Conservation (phyloP, 2,329 filamentous ascomycete genomes). For the Cytospora chrysosperma region DNA sequence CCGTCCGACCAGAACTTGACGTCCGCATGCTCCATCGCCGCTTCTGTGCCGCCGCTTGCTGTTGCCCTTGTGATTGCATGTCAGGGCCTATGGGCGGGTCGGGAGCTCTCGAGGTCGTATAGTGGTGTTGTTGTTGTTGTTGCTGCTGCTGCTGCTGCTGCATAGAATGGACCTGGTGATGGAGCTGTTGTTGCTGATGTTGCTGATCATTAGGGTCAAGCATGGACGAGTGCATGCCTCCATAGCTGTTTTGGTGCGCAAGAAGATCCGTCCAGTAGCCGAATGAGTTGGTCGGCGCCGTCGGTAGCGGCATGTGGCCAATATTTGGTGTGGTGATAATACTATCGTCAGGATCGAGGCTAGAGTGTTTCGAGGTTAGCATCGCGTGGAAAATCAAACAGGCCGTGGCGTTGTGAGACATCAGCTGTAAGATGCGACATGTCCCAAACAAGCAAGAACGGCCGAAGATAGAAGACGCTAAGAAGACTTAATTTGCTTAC, state of each 20-base stretch:
- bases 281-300: conserved; percentile 23
- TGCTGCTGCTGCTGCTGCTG: too few relatives aligned
- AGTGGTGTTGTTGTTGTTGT: too few relatives aligned
- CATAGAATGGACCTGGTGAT: conserved; percentile 10
- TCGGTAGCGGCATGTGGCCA: conserved; percentile 21
- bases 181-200: conserved; percentile 6
- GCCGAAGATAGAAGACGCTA: not conserved
- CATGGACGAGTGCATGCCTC: conserved; percentile 20
- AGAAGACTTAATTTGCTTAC: conserved; percentile 4
- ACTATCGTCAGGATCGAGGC: conserved; percentile 24
- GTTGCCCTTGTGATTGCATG: conserved; percentile 18
- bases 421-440: conserved; percentile 16
- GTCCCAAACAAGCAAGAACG: conserved; percentile 11
- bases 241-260: conserved; percentile 17
- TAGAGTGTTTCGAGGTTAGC: conserved; percentile 13
- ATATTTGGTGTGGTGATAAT: conserved; percentile 24
- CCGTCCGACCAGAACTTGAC: conserved; percentile 22
- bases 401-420: conserved; percentile 8
- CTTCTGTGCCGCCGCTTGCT: conserved; percentile 20
- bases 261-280: conserved; percentile 25
- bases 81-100: conserved; percentile 23
- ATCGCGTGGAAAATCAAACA: not conserved
- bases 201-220: conserved; percentile 20
- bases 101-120: conserved; percentile 22
- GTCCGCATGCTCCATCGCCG: conserved; percentile 25